Percentiles rank a stretch among this genome's conserved stretches.
Conservation (phyloP, 2,329 filamentous ascomycete genomes). For the Colletotrichum sublineola region DNA sequence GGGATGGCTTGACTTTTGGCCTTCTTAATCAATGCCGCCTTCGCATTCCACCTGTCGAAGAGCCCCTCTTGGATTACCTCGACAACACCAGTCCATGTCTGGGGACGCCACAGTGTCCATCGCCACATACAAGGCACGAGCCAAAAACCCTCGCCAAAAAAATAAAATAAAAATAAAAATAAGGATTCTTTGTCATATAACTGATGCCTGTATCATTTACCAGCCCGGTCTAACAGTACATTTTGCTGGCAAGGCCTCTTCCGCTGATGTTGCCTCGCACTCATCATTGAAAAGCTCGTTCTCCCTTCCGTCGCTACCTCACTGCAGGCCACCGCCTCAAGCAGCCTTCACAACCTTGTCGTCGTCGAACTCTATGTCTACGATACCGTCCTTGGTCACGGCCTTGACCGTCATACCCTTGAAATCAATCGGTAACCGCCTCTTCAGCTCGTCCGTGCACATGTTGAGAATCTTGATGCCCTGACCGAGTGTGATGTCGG, state of each 20-base stretch:
- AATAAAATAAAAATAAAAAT: neutral
- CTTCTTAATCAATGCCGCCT: neutral
- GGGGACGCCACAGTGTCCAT: neutral
- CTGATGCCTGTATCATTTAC: slow-evolving; percentile 42
- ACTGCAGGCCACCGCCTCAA: slow-evolving; percentile 51
- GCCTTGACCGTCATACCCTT: slow-evolving; percentile 97
- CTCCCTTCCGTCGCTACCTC: slow-evolving; percentile 38
- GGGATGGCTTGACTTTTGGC: neutral
- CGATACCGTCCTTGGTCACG: slow-evolving; percentile 92
- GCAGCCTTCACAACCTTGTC: slow-evolving; percentile 77
- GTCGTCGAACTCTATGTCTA: slow-evolving; percentile 88
- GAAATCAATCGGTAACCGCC: slow-evolving; percentile 97
- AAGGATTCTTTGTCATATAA: slow-evolving; percentile 26
- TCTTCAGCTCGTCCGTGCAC: slow-evolving; percentile 97
- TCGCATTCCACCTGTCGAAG: neutral
- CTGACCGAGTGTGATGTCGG: slow-evolving; percentile 89
- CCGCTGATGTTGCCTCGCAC: slow-evolving; percentile 27
- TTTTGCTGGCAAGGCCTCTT: slow-evolving; percentile 36
- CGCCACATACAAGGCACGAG: neutral
- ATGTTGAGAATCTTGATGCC: slow-evolving; percentile 93
- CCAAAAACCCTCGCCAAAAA: neutral
- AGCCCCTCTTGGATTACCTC: neutral
- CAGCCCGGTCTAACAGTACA: slow-evolving; percentile 44
- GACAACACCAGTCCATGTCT: neutral
- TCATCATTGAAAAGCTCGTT: slow-evolving; percentile 15